Base-by-base conservation (phyloP, 306 rosid species). In the Sechiopsis laciniata region DNA sequence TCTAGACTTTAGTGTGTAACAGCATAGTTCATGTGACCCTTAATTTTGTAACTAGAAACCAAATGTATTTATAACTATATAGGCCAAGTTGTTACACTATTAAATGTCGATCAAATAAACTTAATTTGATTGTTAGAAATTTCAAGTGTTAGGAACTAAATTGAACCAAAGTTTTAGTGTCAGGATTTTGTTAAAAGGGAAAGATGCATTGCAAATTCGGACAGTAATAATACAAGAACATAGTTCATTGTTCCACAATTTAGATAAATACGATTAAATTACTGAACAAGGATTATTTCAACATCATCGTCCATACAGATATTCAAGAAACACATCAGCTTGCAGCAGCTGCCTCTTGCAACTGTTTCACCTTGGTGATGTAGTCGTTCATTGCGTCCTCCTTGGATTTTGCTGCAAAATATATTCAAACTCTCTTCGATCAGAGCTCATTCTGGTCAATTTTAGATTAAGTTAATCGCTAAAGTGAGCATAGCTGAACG, bases 361-460 rank as follows among this genome's bases (percentile, higher is more conserved):
- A 75, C 79, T 91, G 97, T 82, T 94, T 94, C 89, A 94, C 97
- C 89, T 91, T 91, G 59, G 96, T 91, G 81, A 89, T 79, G 62
- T 94, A 94, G 77, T 94, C 99, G 13, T 37, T 63, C 97, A 87
- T 89, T 3, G 97, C 97, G 78, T 88, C 96, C 0, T 94, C 99
- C 83, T 84, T 80, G 75, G 99, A 86, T 88, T 91, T 94, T 58
- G 72, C 99, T 94, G 92, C 72, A 70, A 80, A 76, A 61, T 16
- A 37, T 4, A 24, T 51, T 51, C 1, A 37, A 7, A 68, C 24
- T 51, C 73, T 68, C 73, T 51, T 70, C 74, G 8, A 24, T 48
- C 42, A 51, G 8, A 67, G 35, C 55, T 72, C 19, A 16, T 32
- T 56, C 32, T 14, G 10, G 53, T 21, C 8, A 48, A 19, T 57